Conservation (phyloP, 106 monocot species). For the Apostasia shenzhenica region DNA sequence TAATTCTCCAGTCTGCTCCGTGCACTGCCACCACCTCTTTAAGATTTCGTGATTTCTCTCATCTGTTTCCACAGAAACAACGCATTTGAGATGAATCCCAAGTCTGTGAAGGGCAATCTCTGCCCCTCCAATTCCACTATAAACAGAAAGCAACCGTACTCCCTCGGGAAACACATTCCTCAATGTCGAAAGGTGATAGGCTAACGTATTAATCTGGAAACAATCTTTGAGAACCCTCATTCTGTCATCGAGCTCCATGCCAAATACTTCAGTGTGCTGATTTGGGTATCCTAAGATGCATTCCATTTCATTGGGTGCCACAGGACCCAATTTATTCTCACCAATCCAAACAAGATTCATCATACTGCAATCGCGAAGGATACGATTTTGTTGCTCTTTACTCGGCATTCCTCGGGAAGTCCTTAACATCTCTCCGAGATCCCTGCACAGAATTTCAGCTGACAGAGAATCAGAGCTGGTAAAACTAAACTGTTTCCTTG, state of each 20-base stretch:
- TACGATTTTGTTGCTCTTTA: conserved; percentile 11
- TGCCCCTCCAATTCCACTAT: conserved; percentile 82
- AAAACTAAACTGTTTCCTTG: conserved; percentile 51
- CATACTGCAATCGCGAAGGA: conserved; percentile 44
- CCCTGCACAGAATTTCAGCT: conserved; percentile 12
- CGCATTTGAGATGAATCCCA: conserved; percentile 45
- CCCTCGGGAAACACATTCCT: conserved; percentile 64
- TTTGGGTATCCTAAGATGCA: conserved; percentile 58
- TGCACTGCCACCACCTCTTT: conserved; percentile 68
- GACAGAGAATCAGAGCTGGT: conserved; percentile 39
- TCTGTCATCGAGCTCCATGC: conserved; percentile 55
- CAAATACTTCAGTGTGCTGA: conserved; percentile 65
- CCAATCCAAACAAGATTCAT: conserved; percentile 88
- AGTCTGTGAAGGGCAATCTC: conserved; percentile 76
- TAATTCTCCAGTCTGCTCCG: conserved; percentile 46
- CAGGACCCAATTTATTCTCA: conserved; percentile 45
- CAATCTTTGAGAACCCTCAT: conserved; percentile 62
- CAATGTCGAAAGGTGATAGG: conserved; percentile 64
- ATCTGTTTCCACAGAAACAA: conserved; percentile 69
- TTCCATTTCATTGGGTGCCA: conserved; percentile 76
- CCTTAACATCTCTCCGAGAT: not conserved
- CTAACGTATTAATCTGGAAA: conserved; percentile 82
- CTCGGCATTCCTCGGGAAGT: conserved; percentile 11
- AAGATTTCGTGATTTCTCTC: conserved; percentile 49
- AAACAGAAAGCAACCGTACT: conserved; percentile 54